Evolutionary conservation across 352 stramenopile species (phyloP).

Genomic region (Globisporangium lucens): DNA sequence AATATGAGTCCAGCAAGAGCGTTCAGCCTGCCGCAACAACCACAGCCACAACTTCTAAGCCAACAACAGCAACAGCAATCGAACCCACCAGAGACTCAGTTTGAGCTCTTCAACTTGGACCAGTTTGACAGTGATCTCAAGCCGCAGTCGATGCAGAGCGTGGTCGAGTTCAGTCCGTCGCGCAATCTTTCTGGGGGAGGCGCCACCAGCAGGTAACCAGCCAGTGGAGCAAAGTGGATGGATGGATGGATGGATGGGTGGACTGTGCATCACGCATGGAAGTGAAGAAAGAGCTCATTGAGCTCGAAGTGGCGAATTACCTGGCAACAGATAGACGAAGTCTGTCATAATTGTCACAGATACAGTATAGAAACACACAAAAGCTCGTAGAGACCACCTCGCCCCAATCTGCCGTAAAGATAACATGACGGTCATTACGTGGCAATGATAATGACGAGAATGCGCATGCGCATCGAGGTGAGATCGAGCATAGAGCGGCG

Average conservation of each 20-base stretch:
- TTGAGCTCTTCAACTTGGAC: slow-evolving; percentile 24
- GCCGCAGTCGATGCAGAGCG: slow-evolving; percentile 15
- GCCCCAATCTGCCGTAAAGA: not conserved
- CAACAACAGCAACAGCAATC: slow-evolving; percentile 12
- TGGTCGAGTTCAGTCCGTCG: slow-evolving; percentile 21
- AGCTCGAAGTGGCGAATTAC: no score
- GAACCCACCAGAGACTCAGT: slow-evolving; percentile 12
- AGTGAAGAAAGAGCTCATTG: not conserved
- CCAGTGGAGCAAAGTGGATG: not conserved
- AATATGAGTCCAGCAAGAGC: not conserved
- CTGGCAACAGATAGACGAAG: not conserved
- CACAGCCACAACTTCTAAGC: not conserved
- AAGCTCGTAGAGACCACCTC: no score
- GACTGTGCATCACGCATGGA: not conserved
- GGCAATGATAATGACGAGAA: not conserved
- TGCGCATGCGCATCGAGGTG: not conserved
- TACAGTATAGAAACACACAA: not conserved
- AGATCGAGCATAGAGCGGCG: not conserved
- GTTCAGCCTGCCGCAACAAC: not conserved
- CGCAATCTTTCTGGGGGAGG: not conserved
- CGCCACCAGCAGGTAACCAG: not conserved
- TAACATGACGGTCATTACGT: not conserved
- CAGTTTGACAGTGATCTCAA: slow-evolving; percentile 22
- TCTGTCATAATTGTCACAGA: not conserved
- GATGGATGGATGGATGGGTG: not conserved